Percentiles rank a stretch among this genome's conserved stretches.
phyloP scores from a whole-genome alignment of 2,329 filamentous ascomycete species.

The Gremmenia infestans region DNA sequence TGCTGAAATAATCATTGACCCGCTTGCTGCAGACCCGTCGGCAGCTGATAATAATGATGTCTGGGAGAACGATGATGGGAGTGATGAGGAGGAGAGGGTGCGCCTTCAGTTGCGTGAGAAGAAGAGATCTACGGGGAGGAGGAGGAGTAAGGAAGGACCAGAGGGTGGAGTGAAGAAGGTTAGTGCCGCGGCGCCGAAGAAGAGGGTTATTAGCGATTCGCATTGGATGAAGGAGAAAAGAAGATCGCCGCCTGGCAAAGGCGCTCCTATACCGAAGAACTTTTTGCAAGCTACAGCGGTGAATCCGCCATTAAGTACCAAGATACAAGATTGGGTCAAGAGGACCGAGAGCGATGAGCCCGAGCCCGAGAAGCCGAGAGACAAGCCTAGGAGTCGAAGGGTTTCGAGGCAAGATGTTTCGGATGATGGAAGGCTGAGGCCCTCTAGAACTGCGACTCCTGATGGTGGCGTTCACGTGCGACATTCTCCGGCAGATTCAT shows the following conservation, averaged over 20 bases:
- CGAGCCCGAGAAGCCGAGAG: slow-evolving; percentile 3
- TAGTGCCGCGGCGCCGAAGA: slow-evolving; percentile 63
- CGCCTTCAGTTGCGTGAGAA: slow-evolving; percentile 36
- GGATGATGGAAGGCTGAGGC: slow-evolving; percentile 4
- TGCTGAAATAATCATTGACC: slow-evolving; percentile 52
- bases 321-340: slow-evolving; percentile 57
- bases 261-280: slow-evolving; percentile 47
- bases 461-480: slow-evolving; percentile 40
- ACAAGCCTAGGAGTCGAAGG: slow-evolving; percentile 8
- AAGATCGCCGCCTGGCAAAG: slow-evolving; percentile 42
- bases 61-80: slow-evolving; percentile 53
- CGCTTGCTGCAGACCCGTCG: slow-evolving; percentile 52
- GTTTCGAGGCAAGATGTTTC: slow-evolving; percentile 1
- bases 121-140: slow-evolving; percentile 1
- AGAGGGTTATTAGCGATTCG: slow-evolving; percentile 87
- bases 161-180: slow-evolving; percentile 17
- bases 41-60: slow-evolving; percentile 51
- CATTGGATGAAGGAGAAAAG: slow-evolving; percentile 68
- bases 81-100: slow-evolving; percentile 56
- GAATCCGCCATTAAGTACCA: slow-evolving; percentile 52
- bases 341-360: slow-evolving; percentile 14
- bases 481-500: slow-evolving; percentile 22
- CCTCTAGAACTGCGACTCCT: slow-evolving; percentile 23
- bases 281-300: slow-evolving; percentile 49
- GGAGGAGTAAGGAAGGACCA: slow-evolving; percentile 30